A percentile compares a stretch with the other conserved stretches of the same genome.
These are phyloP conservation scores for Solanum pinnatisectum DNA, from an alignment of 257 asterid genomes.

Conservation along the genomic window DNA sequence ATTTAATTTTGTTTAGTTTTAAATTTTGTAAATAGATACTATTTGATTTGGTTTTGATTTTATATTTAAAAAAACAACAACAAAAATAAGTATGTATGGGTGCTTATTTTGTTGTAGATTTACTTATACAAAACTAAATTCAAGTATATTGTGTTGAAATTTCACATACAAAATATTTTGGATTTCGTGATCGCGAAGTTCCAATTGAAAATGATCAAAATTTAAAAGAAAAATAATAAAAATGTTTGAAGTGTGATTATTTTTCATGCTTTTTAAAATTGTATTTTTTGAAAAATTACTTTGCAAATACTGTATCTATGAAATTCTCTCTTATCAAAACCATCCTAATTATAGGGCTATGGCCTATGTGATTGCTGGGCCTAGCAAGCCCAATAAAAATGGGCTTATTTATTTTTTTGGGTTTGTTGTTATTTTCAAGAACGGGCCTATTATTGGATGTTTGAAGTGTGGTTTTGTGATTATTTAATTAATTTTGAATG, in stretches of 20 bases:
- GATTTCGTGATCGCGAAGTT: neutral
- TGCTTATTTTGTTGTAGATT: neutral
- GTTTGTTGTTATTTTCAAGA: neutral
- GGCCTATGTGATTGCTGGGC: neutral
- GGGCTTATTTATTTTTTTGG: neutral
- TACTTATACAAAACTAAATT: no score
- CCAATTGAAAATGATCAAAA: neutral
- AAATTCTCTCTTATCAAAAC: no score
- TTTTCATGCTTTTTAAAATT: no score
- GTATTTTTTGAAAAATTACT: no score
- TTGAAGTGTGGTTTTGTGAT: no score
- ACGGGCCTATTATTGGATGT: neutral
- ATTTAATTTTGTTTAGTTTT: no score
- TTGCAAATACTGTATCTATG: neutral
- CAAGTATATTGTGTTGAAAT: neutral
- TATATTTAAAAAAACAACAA: no score
- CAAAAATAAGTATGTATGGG: neutral
- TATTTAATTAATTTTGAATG: fast-evolving
- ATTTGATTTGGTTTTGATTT: neutral
- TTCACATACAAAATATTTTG: neutral
- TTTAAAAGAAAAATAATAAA: no score
- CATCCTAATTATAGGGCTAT: neutral
- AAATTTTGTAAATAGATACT: no score
- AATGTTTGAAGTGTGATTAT: neutral
- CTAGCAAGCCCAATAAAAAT: neutral